Evolutionary conservation across 352 stramenopile genomes (phyloP), one percentile per base, ranked within the genome.

Genomic region (Halophytophthora batemanensis): DNA sequence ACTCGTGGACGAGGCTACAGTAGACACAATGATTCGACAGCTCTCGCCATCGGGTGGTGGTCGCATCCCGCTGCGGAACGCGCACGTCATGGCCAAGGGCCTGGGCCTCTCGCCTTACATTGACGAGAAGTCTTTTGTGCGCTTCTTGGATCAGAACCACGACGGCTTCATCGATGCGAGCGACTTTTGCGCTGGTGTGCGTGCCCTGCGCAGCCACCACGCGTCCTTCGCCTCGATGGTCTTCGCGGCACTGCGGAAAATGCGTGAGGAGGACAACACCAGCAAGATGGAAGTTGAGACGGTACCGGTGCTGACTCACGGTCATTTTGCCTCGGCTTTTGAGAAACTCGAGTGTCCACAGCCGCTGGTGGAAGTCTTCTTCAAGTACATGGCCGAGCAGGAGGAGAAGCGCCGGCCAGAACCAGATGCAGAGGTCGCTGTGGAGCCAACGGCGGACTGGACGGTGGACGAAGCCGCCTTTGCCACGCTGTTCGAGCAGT

Each of bases 111-210:
- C 74, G 17, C 70, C 77, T 2, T 88, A 71, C 43, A 71, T 91
- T 2, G 74, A 88, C 47, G 72, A 79, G 37, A 68, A 83, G 23
- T 49, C 42, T 1, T 89, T 87, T 28, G 75, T 88, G 12, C 38
- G 34, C 17, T 89, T 91, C 49, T 33, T 91, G 23, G 81, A 91
- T 42, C 69, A 69, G 18, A 69, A 91, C 46, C 50, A 74, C 12
- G 81, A 91, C 28, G 81, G 78, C 19, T 91, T 85, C 53, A 88
- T 91, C 57, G 66, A 82, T 29, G 81, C 81, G 2, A 66, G 69
- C 22, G 81, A 91, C 40, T 89, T 89, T 31, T 89, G 78, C 31
- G 62, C 71, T 2, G 66, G 77, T 13, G 73, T 91, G 40, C 61
- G 72, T 21, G 78, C 81, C 5, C 69, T 91, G 36, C 73, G 71